Conservation (phyloP, 2,329 filamentous ascomycete genomes). For the Pseudogymnoascus sp. region DNA sequence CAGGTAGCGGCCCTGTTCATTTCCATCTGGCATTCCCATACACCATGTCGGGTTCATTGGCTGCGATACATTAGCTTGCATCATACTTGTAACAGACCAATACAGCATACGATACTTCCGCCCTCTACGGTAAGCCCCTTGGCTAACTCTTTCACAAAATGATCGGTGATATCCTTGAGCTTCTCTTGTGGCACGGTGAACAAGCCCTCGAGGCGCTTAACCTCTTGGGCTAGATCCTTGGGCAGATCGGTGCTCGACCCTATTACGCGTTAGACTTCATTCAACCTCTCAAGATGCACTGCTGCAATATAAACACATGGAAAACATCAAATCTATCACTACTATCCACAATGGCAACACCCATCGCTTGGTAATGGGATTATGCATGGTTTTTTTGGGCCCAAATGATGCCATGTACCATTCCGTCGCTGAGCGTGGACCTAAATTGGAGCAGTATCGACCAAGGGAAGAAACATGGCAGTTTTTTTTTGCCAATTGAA, state of each 20-base stretch:
- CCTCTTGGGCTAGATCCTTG: slow-evolving; percentile 71
- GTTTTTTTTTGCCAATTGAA: background rate
- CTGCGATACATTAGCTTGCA: slow-evolving; percentile 36
- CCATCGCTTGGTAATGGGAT: background rate
- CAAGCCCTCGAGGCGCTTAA: slow-evolving; percentile 71
- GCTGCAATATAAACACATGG: background rate
- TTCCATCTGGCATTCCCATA: slow-evolving; percentile 76
- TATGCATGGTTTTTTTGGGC: background rate
- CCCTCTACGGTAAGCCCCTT: slow-evolving; percentile 84
- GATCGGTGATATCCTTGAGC: slow-evolving; percentile 82
- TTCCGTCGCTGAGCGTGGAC: background rate
- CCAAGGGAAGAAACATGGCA: background rate
- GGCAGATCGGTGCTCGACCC: slow-evolving; percentile 89
- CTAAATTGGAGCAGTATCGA: background rate
- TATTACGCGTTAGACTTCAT: slow-evolving; percentile 29
- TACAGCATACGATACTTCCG: slow-evolving; percentile 72
- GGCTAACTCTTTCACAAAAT: slow-evolving; percentile 80
- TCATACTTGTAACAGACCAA: background rate
- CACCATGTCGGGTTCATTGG: slow-evolving; percentile 99
- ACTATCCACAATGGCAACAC: background rate
- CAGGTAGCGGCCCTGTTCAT: slow-evolving; percentile 80
- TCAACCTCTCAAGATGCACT: background rate
- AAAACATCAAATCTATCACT: background rate
- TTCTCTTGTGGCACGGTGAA: slow-evolving; percentile 72
- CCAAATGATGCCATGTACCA: background rate